These are phyloP conservation scores for Chlorencoelia australis DNA, from an alignment of 2,329 filamentous ascomycete genomes.

Conservation along the genomic window DNA sequence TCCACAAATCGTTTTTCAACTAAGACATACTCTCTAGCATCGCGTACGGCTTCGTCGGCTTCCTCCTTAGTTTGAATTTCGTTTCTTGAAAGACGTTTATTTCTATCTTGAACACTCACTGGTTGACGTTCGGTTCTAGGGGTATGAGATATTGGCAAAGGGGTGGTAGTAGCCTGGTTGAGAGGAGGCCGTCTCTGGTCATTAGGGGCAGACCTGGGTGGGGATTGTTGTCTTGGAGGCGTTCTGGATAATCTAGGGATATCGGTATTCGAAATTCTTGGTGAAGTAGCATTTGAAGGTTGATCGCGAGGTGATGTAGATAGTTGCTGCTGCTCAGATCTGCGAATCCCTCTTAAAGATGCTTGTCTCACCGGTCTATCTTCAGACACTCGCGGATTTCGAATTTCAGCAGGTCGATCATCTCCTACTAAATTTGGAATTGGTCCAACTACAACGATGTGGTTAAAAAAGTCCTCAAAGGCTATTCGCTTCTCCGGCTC, in stretches of 20 bases:
- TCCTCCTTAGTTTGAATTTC: conserved; percentile 37
- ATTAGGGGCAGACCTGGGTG: conserved; percentile 11
- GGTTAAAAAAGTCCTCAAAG: conserved; percentile 77
- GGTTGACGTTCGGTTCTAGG: conserved; percentile 22
- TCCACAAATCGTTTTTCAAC: conserved; percentile 93
- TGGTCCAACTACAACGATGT: conserved; percentile 58
- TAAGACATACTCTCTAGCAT: conserved; percentile 88
- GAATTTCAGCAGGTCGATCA: conserved; percentile 41
- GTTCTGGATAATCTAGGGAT: conserved; percentile 14
- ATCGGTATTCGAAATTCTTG: conserved; percentile 12
- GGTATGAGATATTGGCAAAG: conserved; percentile 25
- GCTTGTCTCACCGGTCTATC: conserved; percentile 14
- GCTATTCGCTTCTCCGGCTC: conserved; percentile 76
- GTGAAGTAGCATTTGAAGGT: conserved; percentile 9
- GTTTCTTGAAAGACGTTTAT: conserved; percentile 9
- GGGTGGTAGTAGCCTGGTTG: conserved; percentile 19
- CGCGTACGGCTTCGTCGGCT: conserved; percentile 63
- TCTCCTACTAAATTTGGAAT: conserved; percentile 78
- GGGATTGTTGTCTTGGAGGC: conserved; percentile 11
- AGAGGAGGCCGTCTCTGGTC: conserved; percentile 16
- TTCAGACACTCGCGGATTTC: conserved; percentile 12
- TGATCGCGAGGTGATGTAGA: conserved; percentile 6
- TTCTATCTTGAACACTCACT: conserved; percentile 11
- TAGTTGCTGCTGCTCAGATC: background rate
- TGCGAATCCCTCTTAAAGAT: conserved; percentile 8